phyloP scores from a whole-genome alignment of 805 yeast species.

The Yarrowia bubula region DNA sequence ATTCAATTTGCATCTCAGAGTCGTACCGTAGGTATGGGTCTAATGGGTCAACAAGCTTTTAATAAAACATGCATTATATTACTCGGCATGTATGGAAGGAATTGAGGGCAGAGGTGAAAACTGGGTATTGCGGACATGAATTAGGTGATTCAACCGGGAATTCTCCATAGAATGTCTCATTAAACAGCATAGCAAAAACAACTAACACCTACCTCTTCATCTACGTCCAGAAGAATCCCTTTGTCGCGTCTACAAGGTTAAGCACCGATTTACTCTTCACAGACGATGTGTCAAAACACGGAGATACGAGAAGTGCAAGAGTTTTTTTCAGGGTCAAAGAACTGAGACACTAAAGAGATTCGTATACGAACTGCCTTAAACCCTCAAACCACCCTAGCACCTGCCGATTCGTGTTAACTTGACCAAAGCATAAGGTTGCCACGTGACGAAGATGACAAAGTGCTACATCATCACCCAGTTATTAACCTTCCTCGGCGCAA shows the following conservation, averaged over 20 bases:
- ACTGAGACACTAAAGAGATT: too few species aligned
- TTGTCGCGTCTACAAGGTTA: background rate
- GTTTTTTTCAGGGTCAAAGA: too few species aligned
- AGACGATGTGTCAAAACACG: background rate
- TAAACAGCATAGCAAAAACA: background rate
- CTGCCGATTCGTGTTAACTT: background rate
- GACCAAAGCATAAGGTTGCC: background rate
- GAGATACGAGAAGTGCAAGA: too few species aligned
- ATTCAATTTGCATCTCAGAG: background rate
- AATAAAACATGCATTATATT: too few species aligned
- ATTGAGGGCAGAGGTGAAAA: too few species aligned
- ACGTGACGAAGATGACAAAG: slow-evolving; percentile 6
- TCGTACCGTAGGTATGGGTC: too few species aligned
- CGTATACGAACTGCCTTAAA: background rate
- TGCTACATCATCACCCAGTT: slow-evolving; percentile 18
- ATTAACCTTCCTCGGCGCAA: slow-evolving; percentile 19
- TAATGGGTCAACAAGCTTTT: too few species aligned
- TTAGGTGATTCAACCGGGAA: too few species aligned
- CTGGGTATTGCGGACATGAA: too few species aligned
- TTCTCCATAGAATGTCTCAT: too few species aligned
- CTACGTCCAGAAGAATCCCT: background rate
- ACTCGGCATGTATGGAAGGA: too few species aligned
- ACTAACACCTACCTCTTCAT: background rate
- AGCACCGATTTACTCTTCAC: slow-evolving; percentile 1
- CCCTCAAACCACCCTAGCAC: background rate